Evolutionary conservation across 2,329 filamentous ascomycete genomes (phyloP), one percentile per base, ranked within the genome.

Genomic region (Alternaria metachromatica): DNA sequence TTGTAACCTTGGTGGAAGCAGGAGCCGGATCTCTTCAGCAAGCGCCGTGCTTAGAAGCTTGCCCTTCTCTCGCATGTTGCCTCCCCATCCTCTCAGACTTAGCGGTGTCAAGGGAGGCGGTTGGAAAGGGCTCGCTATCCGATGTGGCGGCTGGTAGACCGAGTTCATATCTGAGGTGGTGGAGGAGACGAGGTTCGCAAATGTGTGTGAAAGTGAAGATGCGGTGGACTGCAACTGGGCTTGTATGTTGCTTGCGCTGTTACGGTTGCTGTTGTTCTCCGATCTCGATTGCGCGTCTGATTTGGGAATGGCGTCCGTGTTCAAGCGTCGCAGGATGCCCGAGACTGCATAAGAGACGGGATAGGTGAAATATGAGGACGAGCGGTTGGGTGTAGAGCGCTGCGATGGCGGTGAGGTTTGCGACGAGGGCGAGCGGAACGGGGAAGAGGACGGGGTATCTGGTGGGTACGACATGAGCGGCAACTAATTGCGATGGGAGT

Each of bases 21-120:
- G 89, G 43, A 96, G 87, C 51, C 96, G 87, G 61, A 98, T 97
- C 83, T 98, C 96, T 82, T 98, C 96, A 3, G 95, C 96, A 28
- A 98, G 84, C 11, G 89, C 87, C 54, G 84, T 83, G 18, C 87
- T 90, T 60, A 99, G 85, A 57, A 98, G 84, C 69, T 88, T 87
- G 50, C 88, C 89, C 37, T 84, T 85, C 18, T 81, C 72, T 18
- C 85, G 82, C 4, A 90, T 93, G 72, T 85, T 85, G 2, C 84
- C 81, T 62, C 85, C 84, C 80, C 90, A 93, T 41, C 92, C 92
- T 21, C 84, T 81, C 37, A 98, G 85, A 5, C 86, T 84, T 21
- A 98, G 82, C 0, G 95, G 93, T 60, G 95, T 94, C 54, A 98
- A 87, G 0, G 94, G 94, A 11, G 95, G 95, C 2, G 94, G 93